phyloP scores from a whole-genome alignment of 768 basidiomycete species.

The Russula sp. region DNA sequence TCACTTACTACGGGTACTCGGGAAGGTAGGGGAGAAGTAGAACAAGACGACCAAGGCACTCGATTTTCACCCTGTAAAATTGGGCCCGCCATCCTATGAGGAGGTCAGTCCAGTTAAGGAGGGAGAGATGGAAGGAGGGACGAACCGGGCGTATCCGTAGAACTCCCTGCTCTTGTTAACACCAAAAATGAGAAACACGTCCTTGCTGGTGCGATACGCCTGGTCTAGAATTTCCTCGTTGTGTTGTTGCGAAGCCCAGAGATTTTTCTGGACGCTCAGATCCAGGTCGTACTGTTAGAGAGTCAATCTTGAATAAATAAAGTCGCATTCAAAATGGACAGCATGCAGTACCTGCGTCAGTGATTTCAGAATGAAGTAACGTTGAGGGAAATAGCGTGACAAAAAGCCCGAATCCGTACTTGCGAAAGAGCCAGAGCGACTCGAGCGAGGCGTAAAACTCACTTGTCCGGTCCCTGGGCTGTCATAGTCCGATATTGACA shows the following conservation, averaged over 20 bases:
- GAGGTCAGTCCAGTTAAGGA: background rate
- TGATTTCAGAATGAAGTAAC: conserved; percentile 93
- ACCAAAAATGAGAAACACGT: conserved; percentile 86
- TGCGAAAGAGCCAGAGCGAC: conserved; percentile 62
- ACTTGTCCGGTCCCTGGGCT: conserved; percentile 22
- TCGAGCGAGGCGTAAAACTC: conserved; percentile 35
- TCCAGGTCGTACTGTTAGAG: conserved; percentile 62
- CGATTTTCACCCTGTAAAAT: conserved; percentile 46
- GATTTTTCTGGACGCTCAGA: conserved; percentile 64
- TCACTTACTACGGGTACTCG: background rate
- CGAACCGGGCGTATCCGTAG: conserved; percentile 83
- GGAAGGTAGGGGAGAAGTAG: background rate
- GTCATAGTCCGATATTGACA: conserved; percentile 40
- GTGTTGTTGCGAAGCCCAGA: conserved; percentile 93
- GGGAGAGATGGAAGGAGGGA: conserved; percentile 14
- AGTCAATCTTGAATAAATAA: background rate
- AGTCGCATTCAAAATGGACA: background rate
- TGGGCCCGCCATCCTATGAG: conserved; percentile 61
- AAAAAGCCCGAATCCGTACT: conserved; percentile 85
- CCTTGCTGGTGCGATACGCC: conserved; percentile 84
- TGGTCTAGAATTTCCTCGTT: conserved; percentile 90
- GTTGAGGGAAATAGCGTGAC: conserved; percentile 66
- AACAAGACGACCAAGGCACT: conserved; percentile 49
- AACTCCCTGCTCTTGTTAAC: conserved; percentile 95
- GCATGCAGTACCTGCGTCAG: conserved; percentile 56